Percentiles rank a stretch among this genome's conserved stretches.
Evolutionary conservation across 2,329 filamentous ascomycete genomes (phyloP).

Genomic region (Talaromyces atroroseus): DNA sequence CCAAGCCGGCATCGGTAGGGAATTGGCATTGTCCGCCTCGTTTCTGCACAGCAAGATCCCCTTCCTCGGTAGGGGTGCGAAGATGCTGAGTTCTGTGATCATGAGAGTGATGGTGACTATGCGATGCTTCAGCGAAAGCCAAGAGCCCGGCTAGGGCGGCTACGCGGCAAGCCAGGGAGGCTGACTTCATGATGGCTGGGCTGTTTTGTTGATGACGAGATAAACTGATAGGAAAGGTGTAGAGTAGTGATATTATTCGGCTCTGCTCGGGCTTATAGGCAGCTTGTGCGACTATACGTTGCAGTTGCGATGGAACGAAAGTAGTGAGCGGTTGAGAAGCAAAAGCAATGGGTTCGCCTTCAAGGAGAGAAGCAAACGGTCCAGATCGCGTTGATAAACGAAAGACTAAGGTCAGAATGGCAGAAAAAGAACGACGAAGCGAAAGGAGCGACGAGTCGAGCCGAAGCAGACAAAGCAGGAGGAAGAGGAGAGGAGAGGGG

Average conservation of each 20-base stretch:
- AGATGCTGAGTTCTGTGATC: conserved; percentile 19
- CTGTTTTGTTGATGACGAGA: background rate
- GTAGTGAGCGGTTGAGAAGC: conserved; percentile 1
- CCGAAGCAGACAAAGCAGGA: conserved; percentile 5
- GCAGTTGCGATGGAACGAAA: background rate
- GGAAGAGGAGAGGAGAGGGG: background rate
- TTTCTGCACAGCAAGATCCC: conserved; percentile 43
- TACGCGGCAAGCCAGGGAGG: conserved; percentile 22
- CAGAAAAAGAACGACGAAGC: conserved; percentile 14
- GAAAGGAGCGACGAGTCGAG: conserved; percentile 12
- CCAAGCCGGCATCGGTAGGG: conserved; percentile 60
- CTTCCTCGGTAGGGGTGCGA: conserved; percentile 19
- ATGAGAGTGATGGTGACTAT: conserved; percentile 28
- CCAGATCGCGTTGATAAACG: conserved; percentile 18
- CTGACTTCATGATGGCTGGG: conserved; percentile 32
- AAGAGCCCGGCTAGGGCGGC: conserved; percentile 31
- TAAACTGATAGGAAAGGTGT: background rate
- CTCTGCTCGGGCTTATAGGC: background rate
- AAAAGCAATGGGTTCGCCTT: background rate
- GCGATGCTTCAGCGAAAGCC: conserved; percentile 30
- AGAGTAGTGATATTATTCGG: background rate
- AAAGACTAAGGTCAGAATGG: conserved; percentile 23
- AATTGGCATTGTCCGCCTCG: conserved; percentile 58
- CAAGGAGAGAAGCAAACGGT: conserved; percentile 8
- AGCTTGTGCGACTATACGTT: background rate